Evolutionary conservation across 148 eudicot genomes (phyloP), one percentile per base, ranked within the genome.

Genomic region (Vaccinium darrowii): DNA sequence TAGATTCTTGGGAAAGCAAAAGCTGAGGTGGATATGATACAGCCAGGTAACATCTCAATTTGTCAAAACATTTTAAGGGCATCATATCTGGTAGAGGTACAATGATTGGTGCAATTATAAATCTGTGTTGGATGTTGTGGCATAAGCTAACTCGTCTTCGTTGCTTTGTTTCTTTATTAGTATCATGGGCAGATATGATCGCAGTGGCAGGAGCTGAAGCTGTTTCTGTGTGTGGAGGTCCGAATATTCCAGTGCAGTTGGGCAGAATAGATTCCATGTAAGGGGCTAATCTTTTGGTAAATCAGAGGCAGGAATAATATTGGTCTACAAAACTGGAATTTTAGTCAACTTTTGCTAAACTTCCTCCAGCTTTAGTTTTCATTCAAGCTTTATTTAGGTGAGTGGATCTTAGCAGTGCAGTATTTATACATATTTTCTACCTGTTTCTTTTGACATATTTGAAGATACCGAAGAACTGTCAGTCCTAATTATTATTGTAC

Each of bases 181-280:
- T 95, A 73, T 97, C 98, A 71, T 92, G 97, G 99, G 98, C 99
- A 36, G 99, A 97, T 91, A 88, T 94, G 90, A 97, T 95, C 87
- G 93, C 95, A 81, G 90, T 94, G 85, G 99, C 93, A 78, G 98
- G 99, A 89, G 98, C 98, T 50, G 98, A 95, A 90, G 98, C 98
- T 82, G 96, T 95, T 84, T 91, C 91, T 43, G 51, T 95, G 36
- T 97, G 98, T 86, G 99, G 99, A 87, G 98, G 99, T 80, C 99
- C 98, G 62, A 74, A 80, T 51, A 97, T 97, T 78, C 89, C 91
- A 27, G 82, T 97, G 89, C 92, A 81, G 84, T 83, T 97, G 54
- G 99, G 99, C 72, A 93, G 98, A 89, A 75, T 93, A 81, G 99
- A 97, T 89, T 91, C 98, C 63, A 81, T 78, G 98, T 96, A 92